Conservation (phyloP, 2,329 filamentous ascomycete genomes). For the Emericellopsis cladophorae region DNA sequence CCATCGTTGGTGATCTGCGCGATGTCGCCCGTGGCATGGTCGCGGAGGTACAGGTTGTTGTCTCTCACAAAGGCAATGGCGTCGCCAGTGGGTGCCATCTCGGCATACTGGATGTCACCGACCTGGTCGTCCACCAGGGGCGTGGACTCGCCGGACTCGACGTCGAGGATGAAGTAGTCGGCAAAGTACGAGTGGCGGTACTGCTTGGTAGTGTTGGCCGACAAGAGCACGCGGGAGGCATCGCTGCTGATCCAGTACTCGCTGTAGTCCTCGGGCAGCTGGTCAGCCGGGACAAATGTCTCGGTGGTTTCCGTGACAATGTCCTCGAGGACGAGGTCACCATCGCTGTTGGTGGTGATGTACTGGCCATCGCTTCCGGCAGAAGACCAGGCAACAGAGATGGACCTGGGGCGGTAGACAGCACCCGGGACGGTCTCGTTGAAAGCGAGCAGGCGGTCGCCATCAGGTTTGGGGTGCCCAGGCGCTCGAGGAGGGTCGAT, state of each 20-base stretch:
- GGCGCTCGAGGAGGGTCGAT: conserved; percentile 39
- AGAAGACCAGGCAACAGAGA: conserved; percentile 43
- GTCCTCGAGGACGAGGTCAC: conserved; percentile 46
- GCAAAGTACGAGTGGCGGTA: conserved; percentile 58
- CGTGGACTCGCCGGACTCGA: conserved; percentile 38
- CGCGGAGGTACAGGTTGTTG: conserved; percentile 47
- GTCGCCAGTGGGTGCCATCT: conserved; percentile 43
- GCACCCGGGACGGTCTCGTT: conserved; percentile 41
- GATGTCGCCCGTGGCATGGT: conserved; percentile 29
- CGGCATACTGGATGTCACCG: conserved; percentile 56
- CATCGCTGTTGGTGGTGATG: conserved; percentile 35
- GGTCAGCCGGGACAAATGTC: conserved; percentile 44
- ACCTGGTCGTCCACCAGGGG: conserved; percentile 45
- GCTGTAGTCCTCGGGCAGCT: conserved; percentile 39
- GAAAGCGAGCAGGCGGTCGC: conserved; percentile 43
- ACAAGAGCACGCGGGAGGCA: conserved; percentile 44
- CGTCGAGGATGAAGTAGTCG: conserved; percentile 52
- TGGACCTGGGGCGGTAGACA: conserved; percentile 30
- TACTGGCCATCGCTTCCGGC: conserved; percentile 49
- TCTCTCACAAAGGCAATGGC: conserved; percentile 54
- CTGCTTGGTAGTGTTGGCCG: conserved; percentile 54
- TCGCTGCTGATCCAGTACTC: conserved; percentile 52
- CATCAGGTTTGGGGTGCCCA: conserved; percentile 41
- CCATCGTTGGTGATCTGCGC: conserved; percentile 47
- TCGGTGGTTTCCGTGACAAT: conserved; percentile 43